Evolutionary conservation across 768 basidiomycete genomes (phyloP), one percentile per base, ranked within the genome.

Genomic region (Paxillus ammoniavirescens): DNA sequence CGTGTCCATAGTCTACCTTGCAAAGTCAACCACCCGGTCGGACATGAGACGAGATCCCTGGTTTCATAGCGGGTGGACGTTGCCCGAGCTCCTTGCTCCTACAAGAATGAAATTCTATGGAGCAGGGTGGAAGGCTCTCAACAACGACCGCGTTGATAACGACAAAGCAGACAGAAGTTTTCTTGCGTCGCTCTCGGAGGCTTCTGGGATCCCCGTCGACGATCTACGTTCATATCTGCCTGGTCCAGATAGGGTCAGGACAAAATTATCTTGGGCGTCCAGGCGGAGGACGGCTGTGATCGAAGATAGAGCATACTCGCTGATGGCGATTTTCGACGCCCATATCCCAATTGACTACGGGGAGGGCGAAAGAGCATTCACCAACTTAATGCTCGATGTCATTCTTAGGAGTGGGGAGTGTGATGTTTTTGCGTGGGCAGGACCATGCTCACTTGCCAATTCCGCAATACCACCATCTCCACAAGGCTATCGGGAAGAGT

Each of bases 351-450:
- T 62, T 2, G n/a, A n/a, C 1, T 59, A 59, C 3, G 60, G 55
- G 12, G 61, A 62, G 17, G 53, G 53, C 7, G 50, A 53, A 3
- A 46, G 15, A n/a, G 54, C 63, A 14, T 65, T 64, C 37, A 18
- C 18, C n/a, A 50, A 57, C 42, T 42, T 65, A 41, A 62, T 64
- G 63, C 4, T 56, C n/a, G 50, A 56, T 5, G 26, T 56, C 12
- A 54, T 64, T 33, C 52, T 53, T 14, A 46, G 23, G 36, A 52
- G 61, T 9, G 52, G 61, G 17, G 57, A 64, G 36, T 64, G 62
- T 17, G 62, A 64, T 13, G 46, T 52, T 43, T 62, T 64, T 12
- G 54, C 62, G 13, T 64, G 63, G 63, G 63, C 63, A n/a, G 63
- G 63, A 1, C 49, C 50, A 4, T 50, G 35, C 31, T 56, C 63